Base-by-base conservation (phyloP, 305 asterid species). In the Fraxinus floribunda region DNA sequence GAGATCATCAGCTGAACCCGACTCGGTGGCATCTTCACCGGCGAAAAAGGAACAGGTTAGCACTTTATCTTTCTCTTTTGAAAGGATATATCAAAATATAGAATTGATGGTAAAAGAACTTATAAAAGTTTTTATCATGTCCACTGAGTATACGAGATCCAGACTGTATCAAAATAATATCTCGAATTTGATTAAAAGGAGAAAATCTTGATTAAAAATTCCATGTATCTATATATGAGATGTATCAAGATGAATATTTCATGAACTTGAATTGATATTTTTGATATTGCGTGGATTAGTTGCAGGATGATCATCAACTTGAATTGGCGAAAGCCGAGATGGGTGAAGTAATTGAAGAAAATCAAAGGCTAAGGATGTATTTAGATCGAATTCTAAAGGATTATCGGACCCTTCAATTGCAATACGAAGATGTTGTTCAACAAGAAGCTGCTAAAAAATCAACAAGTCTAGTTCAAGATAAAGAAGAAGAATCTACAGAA, bases 301-400 rank as follows among this genome's bases (percentile, higher is more conserved):
- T 78, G 83, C 86, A 89, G 89, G 11, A 90, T 89, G 93, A 90
- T 18, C 89, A 89, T 32, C 85, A 84, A 52, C 84, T 95, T 1
- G 93, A 91, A 80, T 90, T 92, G 62, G 83, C 92, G 0, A 94
- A 92, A 87, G 93, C 91, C 30, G 97, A 95, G 84, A 92, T 95
- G 90, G 90, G 89, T 5, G 91, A 94, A 83, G 91, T 94, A 5
- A 90, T 88, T 87, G 93, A 94, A 84, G 99, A 95, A 82, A 95
- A 95, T 71, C 93, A 93, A 86, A 85, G 92, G 85, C 90, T 95
- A 3, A 94, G 83, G 81, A 86, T 64, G 85, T 82, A 90, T 83
- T 82, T 95, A 34, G 95, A 92, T 85, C 88, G 76, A 78, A 82
- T 95, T 16, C 87, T 87, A 82, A 93, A 90, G 85, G 94, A 94